phyloP scores from a whole-genome alignment of 2,329 filamentous ascomycete species.

The Fusarium cicatricum region DNA sequence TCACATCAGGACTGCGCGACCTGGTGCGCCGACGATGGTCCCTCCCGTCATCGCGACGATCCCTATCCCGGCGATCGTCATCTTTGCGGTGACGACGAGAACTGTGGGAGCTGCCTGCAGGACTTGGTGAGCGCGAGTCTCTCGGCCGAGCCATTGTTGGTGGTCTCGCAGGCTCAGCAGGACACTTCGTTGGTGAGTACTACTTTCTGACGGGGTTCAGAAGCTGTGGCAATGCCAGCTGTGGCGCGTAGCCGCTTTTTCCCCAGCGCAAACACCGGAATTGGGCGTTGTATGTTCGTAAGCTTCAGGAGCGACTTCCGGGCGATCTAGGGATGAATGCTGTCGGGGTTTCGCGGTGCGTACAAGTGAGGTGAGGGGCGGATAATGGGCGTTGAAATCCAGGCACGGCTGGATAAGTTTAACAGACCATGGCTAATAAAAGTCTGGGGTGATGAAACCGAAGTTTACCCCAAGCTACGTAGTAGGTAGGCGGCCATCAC shows the following conservation, averaged over 20 bases:
- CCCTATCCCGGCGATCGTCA: conserved; percentile 65
- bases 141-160: conserved; percentile 68
- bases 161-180: conserved; percentile 53
- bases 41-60: conserved; percentile 59
- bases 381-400: conserved; percentile 14
- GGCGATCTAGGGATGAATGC: conserved; percentile 3
- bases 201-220: conserved; percentile 45
- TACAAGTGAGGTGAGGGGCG: conserved; percentile 22
- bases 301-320: background rate
- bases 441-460: conserved; percentile 24
- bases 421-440: conserved; percentile 24
- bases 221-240: conserved; percentile 34
- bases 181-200: conserved; percentile 51
- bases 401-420: conserved; percentile 11
- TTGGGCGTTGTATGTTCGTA: background rate
- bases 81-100: conserved; percentile 73
- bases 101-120: conserved; percentile 84
- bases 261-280: conserved; percentile 13
- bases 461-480: conserved; percentile 25
- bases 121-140: conserved; percentile 88
- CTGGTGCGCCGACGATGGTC: conserved; percentile 64
- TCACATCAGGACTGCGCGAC: conserved; percentile 71
- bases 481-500: background rate
- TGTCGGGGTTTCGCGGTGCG: conserved; percentile 7
- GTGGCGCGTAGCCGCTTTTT: conserved; percentile 24